Base-by-base conservation (phyloP, 2,329 filamentous ascomycete species). In the Pyrenochaeta sp. region DNA sequence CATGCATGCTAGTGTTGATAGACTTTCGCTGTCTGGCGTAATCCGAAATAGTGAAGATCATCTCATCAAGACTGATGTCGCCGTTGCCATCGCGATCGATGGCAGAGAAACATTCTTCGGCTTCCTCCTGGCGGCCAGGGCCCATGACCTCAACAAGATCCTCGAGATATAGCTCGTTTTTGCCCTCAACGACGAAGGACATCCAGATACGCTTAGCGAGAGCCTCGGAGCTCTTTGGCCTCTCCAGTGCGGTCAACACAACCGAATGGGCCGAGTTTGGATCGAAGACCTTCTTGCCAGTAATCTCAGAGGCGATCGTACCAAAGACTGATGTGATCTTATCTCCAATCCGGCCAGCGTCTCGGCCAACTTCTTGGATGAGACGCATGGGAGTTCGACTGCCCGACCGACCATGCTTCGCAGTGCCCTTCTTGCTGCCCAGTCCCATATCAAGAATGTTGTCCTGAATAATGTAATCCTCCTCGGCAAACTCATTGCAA, bases 131-230 rank as follows among this genome's bases (percentile, higher is more conserved):
- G 60, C 88, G 86, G 5, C 83, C 82, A 0, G 82, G 75, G 2
- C 93, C 93, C 46, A 99, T 85, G 7, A 97, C 93, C 68, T 97
- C 93, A 20, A 86, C 68, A 24, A 99, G 81, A 66, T 99, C 94
- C 4, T 96, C 90, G 7, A 82, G 72, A 56, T 82, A 89, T 7
- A 99, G 78, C 0, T 86, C 78, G 27, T 96, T 90, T 45, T 86
- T 86, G 59, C 90, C 91, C 72, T 97, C 93, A 3, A 94, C 84
- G 1, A 96, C 94, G 67, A 96, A 96, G 1, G 92, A 96, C 90
- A 96, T 96, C 94, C 94, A 97, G 51, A 97, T 87, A 63, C 94
- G 88, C 57, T 85, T 87, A n/a, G 90, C 92, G 44, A 97, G 77
- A n/a, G 94, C 94, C 69, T 97, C 92, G 0, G 91, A 90, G 6